Conservation (phyloP, 176 grass and related monocot genomes). For the Themeda triandra region DNA sequence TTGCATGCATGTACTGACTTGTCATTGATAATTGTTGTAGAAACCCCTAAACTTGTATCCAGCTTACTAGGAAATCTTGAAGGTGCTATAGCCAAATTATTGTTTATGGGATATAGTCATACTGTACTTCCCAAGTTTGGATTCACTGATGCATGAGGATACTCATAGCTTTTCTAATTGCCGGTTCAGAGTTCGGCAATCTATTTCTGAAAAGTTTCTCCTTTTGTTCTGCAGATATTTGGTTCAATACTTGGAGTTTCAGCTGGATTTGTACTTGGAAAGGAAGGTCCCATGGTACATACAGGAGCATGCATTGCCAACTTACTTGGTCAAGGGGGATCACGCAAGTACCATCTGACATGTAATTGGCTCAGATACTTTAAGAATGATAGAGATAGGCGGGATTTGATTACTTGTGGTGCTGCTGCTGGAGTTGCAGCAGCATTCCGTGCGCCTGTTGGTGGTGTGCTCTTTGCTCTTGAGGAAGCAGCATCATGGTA, state of each 20-base stretch:
- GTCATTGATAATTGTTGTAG: neutral
- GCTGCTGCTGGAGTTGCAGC: constrained; percentile 89
- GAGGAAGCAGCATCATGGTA: constrained; percentile 99
- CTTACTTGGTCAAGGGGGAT: constrained; percentile 88
- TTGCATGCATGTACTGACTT: neutral
- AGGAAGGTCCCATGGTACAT: constrained; percentile 99
- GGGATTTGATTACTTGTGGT: constrained; percentile 96
- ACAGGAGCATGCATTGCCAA: constrained; percentile 96
- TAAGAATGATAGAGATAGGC: constrained; percentile 83
- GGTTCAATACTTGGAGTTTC: constrained; percentile 91
- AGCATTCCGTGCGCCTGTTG: constrained; percentile 87
- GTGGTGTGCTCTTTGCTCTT: constrained; percentile 95
- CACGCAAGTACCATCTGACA: constrained; percentile 90
- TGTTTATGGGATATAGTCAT: neutral
- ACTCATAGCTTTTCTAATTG: constrained; percentile 4
- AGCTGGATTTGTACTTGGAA: constrained; percentile 93
- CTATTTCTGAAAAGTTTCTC: constrained; percentile 18
- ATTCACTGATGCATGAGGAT: too few species aligned
- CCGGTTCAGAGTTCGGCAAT: neutral
- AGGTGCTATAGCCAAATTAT: neutral
- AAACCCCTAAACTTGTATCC: neutral
- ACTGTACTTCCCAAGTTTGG: too few species aligned
- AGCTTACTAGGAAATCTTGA: neutral
- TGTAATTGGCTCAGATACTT: constrained; percentile 91
- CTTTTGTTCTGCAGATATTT: constrained; percentile 57